These are phyloP conservation scores for Xylaria arbuscula DNA, from an alignment of 2,329 filamentous ascomycete genomes.

Conservation along the genomic window DNA sequence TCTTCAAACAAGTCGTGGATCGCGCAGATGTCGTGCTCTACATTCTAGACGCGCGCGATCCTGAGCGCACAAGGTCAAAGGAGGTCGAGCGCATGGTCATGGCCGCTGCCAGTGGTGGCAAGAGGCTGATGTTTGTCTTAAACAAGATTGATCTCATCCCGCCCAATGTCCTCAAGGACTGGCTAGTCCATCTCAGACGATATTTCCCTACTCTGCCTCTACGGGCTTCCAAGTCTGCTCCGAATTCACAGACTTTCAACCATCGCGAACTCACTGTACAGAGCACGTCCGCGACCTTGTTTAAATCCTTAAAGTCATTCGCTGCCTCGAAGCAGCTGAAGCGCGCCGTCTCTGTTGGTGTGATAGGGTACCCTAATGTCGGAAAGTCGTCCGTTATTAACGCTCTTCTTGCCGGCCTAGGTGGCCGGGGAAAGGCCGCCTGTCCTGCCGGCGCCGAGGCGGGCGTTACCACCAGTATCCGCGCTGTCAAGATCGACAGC, in stretches of 20 bases:
- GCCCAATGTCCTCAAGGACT: slow-evolving; percentile 81
- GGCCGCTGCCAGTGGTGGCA: slow-evolving; percentile 84
- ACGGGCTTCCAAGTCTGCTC: slow-evolving; percentile 81
- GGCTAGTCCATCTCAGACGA: slow-evolving; percentile 84
- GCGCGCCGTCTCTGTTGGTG: slow-evolving; percentile 88
- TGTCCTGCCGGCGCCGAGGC: slow-evolving; percentile 93
- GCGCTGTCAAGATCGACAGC: slow-evolving; percentile 92
- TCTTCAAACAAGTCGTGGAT: slow-evolving; percentile 93
- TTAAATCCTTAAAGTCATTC: slow-evolving; percentile 90
- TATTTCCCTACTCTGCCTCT: slow-evolving; percentile 93
- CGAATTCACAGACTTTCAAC: slow-evolving; percentile 91
- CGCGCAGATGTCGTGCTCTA: slow-evolving; percentile 92
- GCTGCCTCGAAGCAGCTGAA: slow-evolving; percentile 86
- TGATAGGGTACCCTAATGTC: slow-evolving; percentile 96
- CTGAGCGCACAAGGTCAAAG: slow-evolving; percentile 88
- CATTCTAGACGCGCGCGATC: slow-evolving; percentile 91
- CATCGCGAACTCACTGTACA: slow-evolving; percentile 90
- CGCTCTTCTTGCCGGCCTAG: slow-evolving; percentile 81
- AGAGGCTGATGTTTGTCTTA: slow-evolving; percentile 88
- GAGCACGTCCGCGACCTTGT: slow-evolving; percentile 84
- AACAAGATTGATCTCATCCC: slow-evolving; percentile 97
- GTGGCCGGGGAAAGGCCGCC: slow-evolving; percentile 72
- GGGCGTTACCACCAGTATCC: slow-evolving; percentile 88
- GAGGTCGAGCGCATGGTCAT: slow-evolving; percentile 92
- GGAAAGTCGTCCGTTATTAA: slow-evolving; percentile 98